Evolutionary conservation across 2,329 filamentous ascomycete species (phyloP).

Genomic region (Pseudogymnoascus sp.): DNA sequence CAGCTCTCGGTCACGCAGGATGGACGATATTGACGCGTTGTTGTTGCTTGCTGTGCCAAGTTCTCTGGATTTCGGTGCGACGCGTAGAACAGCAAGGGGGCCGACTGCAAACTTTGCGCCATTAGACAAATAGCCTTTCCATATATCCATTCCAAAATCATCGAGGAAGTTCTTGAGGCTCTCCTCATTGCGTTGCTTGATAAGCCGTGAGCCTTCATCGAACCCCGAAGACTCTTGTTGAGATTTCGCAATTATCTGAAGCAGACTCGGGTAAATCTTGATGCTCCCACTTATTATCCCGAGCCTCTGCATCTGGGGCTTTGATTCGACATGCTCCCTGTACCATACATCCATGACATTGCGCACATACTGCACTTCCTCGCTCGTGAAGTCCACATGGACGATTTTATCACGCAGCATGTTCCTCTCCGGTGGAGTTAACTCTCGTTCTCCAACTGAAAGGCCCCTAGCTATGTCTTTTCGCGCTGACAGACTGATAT

Average conservation of each 20-base stretch:
- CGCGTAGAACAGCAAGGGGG: background rate
- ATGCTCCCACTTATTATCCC: background rate
- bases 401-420: background rate
- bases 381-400: conserved; percentile 3
- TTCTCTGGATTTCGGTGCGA: background rate
- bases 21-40: conserved; percentile 11
- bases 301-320: background rate
- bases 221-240: conserved; percentile 16
- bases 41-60: background rate
- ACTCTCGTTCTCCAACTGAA: background rate
- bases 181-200: background rate
- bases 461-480: conserved; percentile 2
- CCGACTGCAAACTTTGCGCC: background rate
- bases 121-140: background rate
- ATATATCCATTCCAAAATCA: background rate
- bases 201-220: conserved; percentile 7
- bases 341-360: background rate
- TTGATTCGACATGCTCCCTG: background rate
- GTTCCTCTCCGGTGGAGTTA: background rate
- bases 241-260: background rate
- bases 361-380: background rate
- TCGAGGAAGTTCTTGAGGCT: background rate
- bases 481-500: background rate
- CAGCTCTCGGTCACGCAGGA: conserved; percentile 22
- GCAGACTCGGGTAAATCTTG: background rate